A percentile compares a stretch with the other conserved stretches of the same genome.
Evolutionary conservation across 2,329 filamentous ascomycete species (phyloP).

Genomic region (Cercospora sp.): DNA sequence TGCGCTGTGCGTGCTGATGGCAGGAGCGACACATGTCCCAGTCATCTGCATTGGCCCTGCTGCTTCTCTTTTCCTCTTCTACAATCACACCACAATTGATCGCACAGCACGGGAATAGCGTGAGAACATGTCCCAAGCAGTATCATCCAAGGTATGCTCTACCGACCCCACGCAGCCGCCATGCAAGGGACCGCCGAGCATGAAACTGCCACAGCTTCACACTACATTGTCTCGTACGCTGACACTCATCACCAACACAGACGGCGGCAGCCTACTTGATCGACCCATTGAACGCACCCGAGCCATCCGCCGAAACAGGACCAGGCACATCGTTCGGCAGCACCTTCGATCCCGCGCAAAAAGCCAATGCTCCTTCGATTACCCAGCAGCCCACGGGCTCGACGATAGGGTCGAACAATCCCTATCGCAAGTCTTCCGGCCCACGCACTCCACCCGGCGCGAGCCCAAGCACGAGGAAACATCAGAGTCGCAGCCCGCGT

Average conservation of each 20-base stretch:
- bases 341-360: conserved; percentile 43
- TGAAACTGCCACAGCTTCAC: conserved; percentile 16
- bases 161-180: neutral
- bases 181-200: conserved; percentile 18
- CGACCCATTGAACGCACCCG: conserved; percentile 67
- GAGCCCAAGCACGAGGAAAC: conserved; percentile 8
- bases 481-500: conserved; percentile 42
- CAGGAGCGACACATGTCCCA: neutral
- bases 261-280: conserved; percentile 63
- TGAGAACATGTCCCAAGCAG: conserved; percentile 20
- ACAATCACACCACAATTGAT: neutral
- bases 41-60: neutral
- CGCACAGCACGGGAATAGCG: neutral
- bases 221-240: conserved; percentile 3
- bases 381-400: conserved; percentile 40
- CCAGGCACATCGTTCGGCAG: conserved; percentile 59
- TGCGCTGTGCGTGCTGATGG: neutral
- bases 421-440: conserved; percentile 40
- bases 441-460: conserved; percentile 12
- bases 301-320: conserved; percentile 67
- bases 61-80: neutral
- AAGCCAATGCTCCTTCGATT: conserved; percentile 24
- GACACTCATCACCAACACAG: conserved; percentile 44
- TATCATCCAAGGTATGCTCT: conserved; percentile 22
- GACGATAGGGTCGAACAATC: conserved; percentile 43